phyloP scores from a whole-genome alignment of 495 filamentous ascomycete genomes.

The Delitschia confertaspora region DNA sequence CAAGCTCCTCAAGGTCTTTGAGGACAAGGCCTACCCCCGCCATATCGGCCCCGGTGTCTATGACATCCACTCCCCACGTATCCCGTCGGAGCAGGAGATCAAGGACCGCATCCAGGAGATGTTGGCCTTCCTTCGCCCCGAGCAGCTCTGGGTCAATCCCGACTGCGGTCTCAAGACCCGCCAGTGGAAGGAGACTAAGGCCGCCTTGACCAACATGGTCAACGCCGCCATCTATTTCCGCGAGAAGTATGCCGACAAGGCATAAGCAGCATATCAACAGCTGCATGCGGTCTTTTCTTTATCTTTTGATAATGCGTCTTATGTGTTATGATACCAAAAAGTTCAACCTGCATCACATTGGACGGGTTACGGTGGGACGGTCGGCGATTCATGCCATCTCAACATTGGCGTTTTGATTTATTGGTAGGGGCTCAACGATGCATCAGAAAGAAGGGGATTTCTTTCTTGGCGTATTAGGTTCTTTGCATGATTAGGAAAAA shows the following conservation, averaged over 20 bases:
- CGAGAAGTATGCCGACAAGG: conserved; percentile 53
- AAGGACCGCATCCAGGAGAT: conserved; percentile 95
- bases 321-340: conserved; percentile 39
- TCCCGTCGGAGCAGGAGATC: conserved; percentile 92
- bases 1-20: conserved; percentile 97
- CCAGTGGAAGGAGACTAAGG: conserved; percentile 93
- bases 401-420: conserved; percentile 53
- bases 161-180: conserved; percentile 99
- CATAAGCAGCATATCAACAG: conserved; percentile 28
- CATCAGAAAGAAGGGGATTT: too few relatives aligned
- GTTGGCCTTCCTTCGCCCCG: conserved; percentile 75
- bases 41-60: conserved; percentile 99
- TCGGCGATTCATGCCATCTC: conserved; percentile 36
- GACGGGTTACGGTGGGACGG: conserved; percentile 10
- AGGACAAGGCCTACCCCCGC: conserved; percentile 88
- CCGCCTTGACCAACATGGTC: conserved; percentile 85
- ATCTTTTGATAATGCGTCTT: conserved; percentile 29
- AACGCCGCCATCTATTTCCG: conserved; percentile 95
- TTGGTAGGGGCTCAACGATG: too few relatives aligned
- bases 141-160: conserved; percentile 98
- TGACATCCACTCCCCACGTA: conserved; percentile 97
- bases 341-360: conserved; percentile 36
- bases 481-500: too few relatives aligned
- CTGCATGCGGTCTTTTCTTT: conserved; percentile 19
- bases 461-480: too few relatives aligned